A percentile compares a stretch with the other conserved stretches of the same genome.
Evolutionary conservation across 2,329 filamentous ascomycete genomes (phyloP).

Genomic region (Talaromyces sp.): DNA sequence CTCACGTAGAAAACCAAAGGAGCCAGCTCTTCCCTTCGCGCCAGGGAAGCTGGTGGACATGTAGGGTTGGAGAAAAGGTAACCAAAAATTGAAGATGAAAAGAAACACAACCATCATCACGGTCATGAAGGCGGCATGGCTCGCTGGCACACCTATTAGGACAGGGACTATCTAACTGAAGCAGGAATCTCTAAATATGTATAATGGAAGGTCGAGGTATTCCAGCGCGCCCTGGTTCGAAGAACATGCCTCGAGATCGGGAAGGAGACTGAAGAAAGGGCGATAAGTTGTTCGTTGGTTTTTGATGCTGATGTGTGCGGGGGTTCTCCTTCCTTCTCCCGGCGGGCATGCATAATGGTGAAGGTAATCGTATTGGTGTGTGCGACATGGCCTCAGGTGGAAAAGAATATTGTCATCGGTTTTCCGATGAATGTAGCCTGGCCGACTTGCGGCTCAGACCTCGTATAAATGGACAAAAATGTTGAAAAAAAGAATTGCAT

Average conservation of each 20-base stretch:
- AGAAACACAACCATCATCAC: conserved; percentile 25
- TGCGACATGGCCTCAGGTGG: background rate
- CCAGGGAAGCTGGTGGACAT: background rate
- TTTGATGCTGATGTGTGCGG: background rate
- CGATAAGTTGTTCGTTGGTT: background rate
- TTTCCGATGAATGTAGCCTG: conserved; percentile 3
- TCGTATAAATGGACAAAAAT: background rate
- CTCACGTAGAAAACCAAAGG: background rate
- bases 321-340: background rate
- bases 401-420: background rate
- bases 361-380: background rate
- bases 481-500: conserved; percentile 4
- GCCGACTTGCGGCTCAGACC: conserved; percentile 14
- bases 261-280: conserved; percentile 7
- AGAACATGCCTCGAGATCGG: background rate
- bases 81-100: conserved; percentile 6
- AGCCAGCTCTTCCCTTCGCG: background rate
- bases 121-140: conserved; percentile 22
- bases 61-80: background rate
- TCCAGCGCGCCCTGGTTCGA: conserved; percentile 9
- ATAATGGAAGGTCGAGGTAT: conserved; percentile 21
- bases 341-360: background rate
- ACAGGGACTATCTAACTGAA: conserved; percentile 18
- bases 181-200: conserved; percentile 24
- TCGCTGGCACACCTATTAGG: conserved; percentile 21